phyloP scores from a whole-genome alignment of 257 asterid species.

The Primulina tabacum region DNA sequence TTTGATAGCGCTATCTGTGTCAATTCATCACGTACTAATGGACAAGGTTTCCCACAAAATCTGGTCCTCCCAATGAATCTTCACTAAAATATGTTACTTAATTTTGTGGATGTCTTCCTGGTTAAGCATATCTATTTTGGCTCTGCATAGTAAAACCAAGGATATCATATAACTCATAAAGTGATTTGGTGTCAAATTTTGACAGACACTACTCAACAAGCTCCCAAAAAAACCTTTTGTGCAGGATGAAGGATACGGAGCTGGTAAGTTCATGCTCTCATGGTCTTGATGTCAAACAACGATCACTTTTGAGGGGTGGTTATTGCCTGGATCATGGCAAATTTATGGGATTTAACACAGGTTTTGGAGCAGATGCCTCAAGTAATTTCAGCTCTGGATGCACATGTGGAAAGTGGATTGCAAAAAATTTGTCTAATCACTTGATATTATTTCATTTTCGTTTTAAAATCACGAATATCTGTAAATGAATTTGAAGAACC shows the following conservation, averaged over 20 bases:
- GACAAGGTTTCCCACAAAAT: background rate
- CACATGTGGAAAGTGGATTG: conserved; percentile 38
- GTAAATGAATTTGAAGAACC: background rate
- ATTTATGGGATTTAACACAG: conserved; percentile 33
- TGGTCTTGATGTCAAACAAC: background rate
- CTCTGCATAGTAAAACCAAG: background rate
- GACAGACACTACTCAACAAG: conserved; percentile 64
- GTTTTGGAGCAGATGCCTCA: conserved; percentile 28
- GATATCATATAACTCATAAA: background rate
- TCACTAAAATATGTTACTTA: background rate
- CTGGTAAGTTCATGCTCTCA: background rate
- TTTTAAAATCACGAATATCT: background rate
- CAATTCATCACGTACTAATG: background rate
- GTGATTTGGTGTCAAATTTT: background rate
- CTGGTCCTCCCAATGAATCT: background rate
- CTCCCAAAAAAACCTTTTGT: conserved; percentile 78
- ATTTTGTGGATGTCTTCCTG: background rate
- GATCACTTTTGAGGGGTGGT: conserved; percentile 20
- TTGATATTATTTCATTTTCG: background rate
- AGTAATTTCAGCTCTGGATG: too few relatives aligned
- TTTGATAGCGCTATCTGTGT: background rate
- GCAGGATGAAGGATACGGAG: conserved; percentile 45
- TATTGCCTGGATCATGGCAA: background rate
- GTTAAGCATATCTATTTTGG: background rate
- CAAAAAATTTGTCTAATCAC: conserved; percentile 40